Conservation (phyloP, 257 asterid genomes). For the Solanum sejunctum region DNA sequence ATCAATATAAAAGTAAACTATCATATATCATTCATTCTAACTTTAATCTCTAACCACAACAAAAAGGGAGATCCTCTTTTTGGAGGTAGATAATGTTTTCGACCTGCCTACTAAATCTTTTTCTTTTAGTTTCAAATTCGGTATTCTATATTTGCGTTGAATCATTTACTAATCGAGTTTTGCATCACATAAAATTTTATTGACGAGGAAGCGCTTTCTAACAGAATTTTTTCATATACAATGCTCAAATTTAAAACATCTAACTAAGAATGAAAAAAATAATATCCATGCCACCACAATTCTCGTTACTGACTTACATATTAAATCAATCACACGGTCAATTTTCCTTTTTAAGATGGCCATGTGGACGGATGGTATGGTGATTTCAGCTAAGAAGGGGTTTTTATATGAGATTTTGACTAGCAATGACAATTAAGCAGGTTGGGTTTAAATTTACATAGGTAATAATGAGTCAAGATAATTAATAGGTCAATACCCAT, state of each 20-base stretch:
- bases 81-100: neutral
- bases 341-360: neutral
- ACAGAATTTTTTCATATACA: neutral
- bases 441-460: too few relatives aligned
- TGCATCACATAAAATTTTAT: rapidly evolving
- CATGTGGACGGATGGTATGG: neutral
- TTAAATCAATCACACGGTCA: neutral
- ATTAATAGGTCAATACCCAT: too few relatives aligned
- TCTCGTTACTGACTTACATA: neutral
- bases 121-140: neutral
- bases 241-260: neutral
- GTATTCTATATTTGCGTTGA: neutral
- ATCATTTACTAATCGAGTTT: neutral
- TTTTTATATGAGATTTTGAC: neutral
- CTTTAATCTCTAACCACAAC: neutral
- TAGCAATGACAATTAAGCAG: too few relatives aligned
- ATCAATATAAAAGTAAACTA: neutral
- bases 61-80: neutral
- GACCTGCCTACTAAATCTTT: neutral
- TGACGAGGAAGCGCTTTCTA: neutral
- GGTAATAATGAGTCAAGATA: too few relatives aligned
- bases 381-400: neutral
- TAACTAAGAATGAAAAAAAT: too few relatives aligned
- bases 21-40: neutral
- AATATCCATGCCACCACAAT: neutral